These are phyloP conservation scores for Backusella australiensis DNA, from an alignment of 192 early-diverging fungal species.

Conservation along the genomic window DNA sequence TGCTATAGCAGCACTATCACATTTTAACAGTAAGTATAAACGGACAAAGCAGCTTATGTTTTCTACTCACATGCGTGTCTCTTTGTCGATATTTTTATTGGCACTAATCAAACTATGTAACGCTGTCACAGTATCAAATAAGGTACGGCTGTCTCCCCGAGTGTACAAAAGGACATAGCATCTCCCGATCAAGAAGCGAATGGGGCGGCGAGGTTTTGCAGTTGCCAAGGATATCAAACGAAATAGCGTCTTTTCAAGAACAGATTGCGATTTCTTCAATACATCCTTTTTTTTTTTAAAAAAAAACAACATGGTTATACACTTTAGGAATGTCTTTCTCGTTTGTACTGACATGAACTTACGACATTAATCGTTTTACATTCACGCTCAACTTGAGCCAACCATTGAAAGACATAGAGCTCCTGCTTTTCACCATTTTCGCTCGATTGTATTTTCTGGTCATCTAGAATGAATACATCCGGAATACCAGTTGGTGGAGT, in stretches of 20 bases:
- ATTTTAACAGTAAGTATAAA: not conserved
- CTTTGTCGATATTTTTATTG: constrained; percentile 59
- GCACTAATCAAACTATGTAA: constrained; percentile 55
- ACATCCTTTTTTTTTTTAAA: constrained; percentile 39
- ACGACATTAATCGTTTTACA: constrained; percentile 53
- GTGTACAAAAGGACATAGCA: constrained; percentile 69
- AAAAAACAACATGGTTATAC: not conserved
- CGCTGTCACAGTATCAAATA: constrained; percentile 76
- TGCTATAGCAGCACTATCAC: constrained; percentile 66
- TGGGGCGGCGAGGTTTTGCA: constrained; percentile 64
- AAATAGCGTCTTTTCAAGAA: constrained; percentile 75
- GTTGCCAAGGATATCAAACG: constrained; percentile 59
- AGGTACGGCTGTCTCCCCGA: constrained; percentile 69
- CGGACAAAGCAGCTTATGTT: not conserved
- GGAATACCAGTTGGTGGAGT: constrained; percentile 43
- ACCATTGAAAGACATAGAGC: constrained; percentile 87
- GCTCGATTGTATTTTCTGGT: constrained; percentile 37
- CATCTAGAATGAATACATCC: constrained; percentile 51
- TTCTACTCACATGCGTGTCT: constrained; percentile 61
- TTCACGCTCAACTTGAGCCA: constrained; percentile 76
- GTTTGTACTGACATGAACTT: constrained; percentile 15
- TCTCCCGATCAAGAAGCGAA: constrained; percentile 68
- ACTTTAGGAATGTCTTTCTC: not conserved
- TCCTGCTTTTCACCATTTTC: constrained; percentile 66
- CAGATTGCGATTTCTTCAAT: constrained; percentile 61